Evolutionary conservation across 2,329 filamentous ascomycete genomes (phyloP).

Genomic region (Colletotrichum siamense): DNA sequence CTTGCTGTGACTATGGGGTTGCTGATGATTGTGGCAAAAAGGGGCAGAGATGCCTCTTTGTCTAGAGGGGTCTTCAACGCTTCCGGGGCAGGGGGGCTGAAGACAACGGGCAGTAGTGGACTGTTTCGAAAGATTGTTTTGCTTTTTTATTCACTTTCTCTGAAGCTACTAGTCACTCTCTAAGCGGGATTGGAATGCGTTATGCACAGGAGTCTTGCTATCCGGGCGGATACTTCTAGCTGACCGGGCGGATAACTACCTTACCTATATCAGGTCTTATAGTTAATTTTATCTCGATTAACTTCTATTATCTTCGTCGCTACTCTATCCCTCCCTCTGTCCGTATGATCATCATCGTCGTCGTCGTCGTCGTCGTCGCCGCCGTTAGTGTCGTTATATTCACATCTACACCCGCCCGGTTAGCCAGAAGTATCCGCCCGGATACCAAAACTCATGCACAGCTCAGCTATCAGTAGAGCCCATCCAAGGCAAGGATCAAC

Average conservation of each 20-base stretch:
- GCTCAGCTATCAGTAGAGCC: background rate
- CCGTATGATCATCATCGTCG: no score
- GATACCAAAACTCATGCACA: background rate
- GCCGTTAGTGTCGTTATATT: no score
- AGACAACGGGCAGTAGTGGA: background rate
- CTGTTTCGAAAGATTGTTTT: background rate
- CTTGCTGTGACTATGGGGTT: constrained; percentile 25
- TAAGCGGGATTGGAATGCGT: fast-evolving
- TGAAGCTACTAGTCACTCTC: background rate
- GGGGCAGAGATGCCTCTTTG: background rate
- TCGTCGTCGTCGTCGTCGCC: no score
- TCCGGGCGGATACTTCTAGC: no score
- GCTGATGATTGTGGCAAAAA: constrained; percentile 23
- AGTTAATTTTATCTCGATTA: no score
- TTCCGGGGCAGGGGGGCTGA: background rate
- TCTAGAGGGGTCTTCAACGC: background rate
- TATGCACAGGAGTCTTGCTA: background rate
- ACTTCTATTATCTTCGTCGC: no score
- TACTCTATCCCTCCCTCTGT: no score
- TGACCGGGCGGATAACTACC: no score
- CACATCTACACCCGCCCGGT: no score
- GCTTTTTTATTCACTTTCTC: fast-evolving
- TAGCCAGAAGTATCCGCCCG: no score
- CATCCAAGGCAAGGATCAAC: background rate
- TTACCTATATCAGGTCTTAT: no score